Evolutionary conservation across 768 basidiomycete genomes (phyloP), one percentile per base, ranked within the genome.

Genomic region (Gloeopeniophorella convolvens): DNA sequence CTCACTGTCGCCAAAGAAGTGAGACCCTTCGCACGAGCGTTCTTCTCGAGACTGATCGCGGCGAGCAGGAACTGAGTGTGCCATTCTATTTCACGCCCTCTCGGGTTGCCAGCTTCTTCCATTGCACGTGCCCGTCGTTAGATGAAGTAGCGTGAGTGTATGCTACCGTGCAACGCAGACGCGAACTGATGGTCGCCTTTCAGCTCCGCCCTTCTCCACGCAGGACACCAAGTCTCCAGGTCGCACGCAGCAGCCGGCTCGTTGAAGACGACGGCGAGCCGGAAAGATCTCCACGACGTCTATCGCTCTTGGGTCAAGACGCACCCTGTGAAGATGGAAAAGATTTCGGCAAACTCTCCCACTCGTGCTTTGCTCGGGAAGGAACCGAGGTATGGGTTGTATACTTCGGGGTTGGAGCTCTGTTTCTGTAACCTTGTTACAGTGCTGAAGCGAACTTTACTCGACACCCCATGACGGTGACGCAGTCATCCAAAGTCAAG

Each of bases 211-310:
- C 72, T 98, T 26, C 76, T 98, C 13, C 82, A 98, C 60, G 89
- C 79, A 8, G 89, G 90, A 8, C 79, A 91, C 68, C 67, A 75
- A 42, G 75, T 96, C 32, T 95, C 95, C 8, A 83, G 95, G 11
- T 95, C 95, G 0, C 96, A 98, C 67, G 91, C 94, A 1, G 75
- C 74, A 16, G 67, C 90, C 4, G 96, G 96, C 0, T 94, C 92
- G 7, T 66, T 99, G 49, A 98, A 98, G 72, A 96, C 96, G 15
- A 76, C 81, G 16, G 95, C 91, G 3, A 72, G 83, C 2, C 73
- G 80, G 28, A 61, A 68, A 23, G 82, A 83, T 53, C 65, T 98
- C 7, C 80, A 88, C 62, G 93, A 95, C 60, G 70, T 96, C 42
- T 85, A 83, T 63, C 79, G 94, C 4, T 81, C 79, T n/a, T 95